phyloP scores from a whole-genome alignment of 2,329 filamentous ascomycete genomes.

The Penicillium corylophilum region DNA sequence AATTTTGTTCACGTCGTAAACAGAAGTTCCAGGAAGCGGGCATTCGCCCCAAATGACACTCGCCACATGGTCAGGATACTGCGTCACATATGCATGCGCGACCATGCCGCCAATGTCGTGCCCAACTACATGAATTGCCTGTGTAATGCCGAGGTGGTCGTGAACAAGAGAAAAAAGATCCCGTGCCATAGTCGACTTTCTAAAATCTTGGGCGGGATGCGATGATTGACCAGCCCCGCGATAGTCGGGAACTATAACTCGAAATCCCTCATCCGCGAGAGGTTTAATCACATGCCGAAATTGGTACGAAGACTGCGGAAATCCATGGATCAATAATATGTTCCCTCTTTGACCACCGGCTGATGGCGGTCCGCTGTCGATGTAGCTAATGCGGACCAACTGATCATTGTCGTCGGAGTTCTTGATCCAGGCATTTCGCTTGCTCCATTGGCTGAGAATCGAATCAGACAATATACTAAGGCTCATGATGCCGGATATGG shows the following conservation, averaged over 20 bases:
- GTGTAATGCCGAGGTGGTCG: not conserved
- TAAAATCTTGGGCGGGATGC: not conserved
- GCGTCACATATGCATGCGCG: not conserved
- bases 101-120: constrained; percentile 1
- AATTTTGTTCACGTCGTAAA: not conserved
- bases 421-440: too few relatives aligned
- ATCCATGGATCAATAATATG: not conserved
- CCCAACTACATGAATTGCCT: not conserved
- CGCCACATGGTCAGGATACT: not conserved
- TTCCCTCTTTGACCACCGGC: not conserved
- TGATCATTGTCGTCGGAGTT: too few relatives aligned
- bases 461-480: too few relatives aligned
- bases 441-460: too few relatives aligned
- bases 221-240: not conserved
- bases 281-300: not conserved
- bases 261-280: not conserved
- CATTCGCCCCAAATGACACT: not conserved
- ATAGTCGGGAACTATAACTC: not conserved
- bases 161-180: not conserved
- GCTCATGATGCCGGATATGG: too few relatives aligned
- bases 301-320: not conserved
- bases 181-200: too few relatives aligned
- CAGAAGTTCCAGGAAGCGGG: not conserved
- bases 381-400: too few relatives aligned
- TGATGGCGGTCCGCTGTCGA: too few relatives aligned